These are phyloP conservation scores for Mortierella polycephala DNA, from an alignment of 371 early-diverging fungal species.

Conservation along the genomic window DNA sequence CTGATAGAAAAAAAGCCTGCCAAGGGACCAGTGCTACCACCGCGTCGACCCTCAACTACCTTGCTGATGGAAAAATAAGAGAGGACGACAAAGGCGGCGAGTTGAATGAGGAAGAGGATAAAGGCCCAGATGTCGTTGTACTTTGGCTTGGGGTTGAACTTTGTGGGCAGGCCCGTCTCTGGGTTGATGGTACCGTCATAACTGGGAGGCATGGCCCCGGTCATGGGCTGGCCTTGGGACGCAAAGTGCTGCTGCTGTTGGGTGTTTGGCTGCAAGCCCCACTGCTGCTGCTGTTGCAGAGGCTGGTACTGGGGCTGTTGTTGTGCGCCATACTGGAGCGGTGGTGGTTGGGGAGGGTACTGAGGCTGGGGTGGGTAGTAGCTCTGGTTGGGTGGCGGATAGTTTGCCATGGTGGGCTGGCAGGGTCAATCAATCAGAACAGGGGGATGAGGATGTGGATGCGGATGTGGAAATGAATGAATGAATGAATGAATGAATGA, in stretches of 20 bases:
- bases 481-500: constrained; percentile 2
- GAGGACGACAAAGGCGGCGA: constrained; percentile 58
- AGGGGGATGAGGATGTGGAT: neutral
- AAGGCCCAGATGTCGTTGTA: constrained; percentile 69
- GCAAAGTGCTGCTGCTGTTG: constrained; percentile 26
- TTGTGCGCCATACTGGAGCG: constrained; percentile 29
- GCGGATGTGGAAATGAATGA: neutral
- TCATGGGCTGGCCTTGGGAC: constrained; percentile 31
- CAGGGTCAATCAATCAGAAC: neutral
- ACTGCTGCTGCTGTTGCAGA: constrained; percentile 26
- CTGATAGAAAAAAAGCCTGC: constrained; percentile 22
- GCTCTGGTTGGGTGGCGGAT: constrained; percentile 15
- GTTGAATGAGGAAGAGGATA: constrained; percentile 56
- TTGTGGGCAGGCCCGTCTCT: constrained; percentile 41
- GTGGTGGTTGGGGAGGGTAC: constrained; percentile 29
- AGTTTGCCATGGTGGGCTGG: constrained; percentile 10
- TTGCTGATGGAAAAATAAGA: constrained; percentile 48
- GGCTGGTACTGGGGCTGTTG: constrained; percentile 40
- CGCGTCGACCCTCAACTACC: constrained; percentile 13
- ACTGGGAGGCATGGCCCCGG: constrained; percentile 26
- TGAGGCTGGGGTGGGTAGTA: constrained; percentile 6
- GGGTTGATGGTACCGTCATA: constrained; percentile 48
- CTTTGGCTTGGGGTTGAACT: constrained; percentile 54
- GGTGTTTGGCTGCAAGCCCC: constrained; percentile 15
- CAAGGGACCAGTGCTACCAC: neutral